A percentile compares a stretch with the other conserved stretches of the same genome.
These are phyloP conservation scores for Trypanosoma melophagium DNA, from an alignment of 208 protist genomes.

Conservation along the genomic window DNA sequence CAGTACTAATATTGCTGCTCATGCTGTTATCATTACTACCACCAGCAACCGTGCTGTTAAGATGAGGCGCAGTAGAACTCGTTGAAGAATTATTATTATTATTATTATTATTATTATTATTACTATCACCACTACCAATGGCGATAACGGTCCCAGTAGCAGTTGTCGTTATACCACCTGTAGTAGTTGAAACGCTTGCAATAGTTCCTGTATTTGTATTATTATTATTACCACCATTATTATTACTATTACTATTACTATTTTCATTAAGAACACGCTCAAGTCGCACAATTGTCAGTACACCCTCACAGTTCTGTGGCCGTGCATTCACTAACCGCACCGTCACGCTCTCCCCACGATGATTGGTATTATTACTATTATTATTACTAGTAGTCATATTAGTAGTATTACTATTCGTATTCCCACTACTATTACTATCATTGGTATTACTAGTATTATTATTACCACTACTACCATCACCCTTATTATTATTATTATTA, in stretches of 20 bases:
- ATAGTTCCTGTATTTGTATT: neutral
- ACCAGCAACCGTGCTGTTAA: too few relatives aligned
- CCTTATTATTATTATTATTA: conserved; percentile 28
- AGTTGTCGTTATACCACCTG: too few relatives aligned
- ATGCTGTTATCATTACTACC: too few relatives aligned
- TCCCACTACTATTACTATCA: conserved; percentile 17
- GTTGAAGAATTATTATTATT: too few relatives aligned
- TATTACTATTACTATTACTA: conserved; percentile 7
- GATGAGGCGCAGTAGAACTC: too few relatives aligned
- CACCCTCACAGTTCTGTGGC: conserved; percentile 53
- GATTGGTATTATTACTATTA: conserved; percentile 42
- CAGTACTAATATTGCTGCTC: too few relatives aligned
- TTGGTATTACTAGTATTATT: conserved; percentile 36
- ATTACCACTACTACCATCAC: conserved; percentile 9
- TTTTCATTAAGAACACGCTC: neutral
- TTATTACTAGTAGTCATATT: conserved; percentile 47
- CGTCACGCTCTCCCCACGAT: conserved; percentile 50
- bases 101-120: too few relatives aligned
- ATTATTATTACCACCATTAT: neutral
- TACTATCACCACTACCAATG: too few relatives aligned
- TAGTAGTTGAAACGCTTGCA: too few relatives aligned
- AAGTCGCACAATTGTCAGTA: conserved; percentile 42
- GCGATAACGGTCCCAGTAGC: too few relatives aligned
- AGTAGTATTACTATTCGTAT: conserved; percentile 38
- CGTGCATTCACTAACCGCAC: conserved; percentile 46